Base-by-base conservation (phyloP, 495 filamentous ascomycete genomes). In the Neurospora sp. region DNA sequence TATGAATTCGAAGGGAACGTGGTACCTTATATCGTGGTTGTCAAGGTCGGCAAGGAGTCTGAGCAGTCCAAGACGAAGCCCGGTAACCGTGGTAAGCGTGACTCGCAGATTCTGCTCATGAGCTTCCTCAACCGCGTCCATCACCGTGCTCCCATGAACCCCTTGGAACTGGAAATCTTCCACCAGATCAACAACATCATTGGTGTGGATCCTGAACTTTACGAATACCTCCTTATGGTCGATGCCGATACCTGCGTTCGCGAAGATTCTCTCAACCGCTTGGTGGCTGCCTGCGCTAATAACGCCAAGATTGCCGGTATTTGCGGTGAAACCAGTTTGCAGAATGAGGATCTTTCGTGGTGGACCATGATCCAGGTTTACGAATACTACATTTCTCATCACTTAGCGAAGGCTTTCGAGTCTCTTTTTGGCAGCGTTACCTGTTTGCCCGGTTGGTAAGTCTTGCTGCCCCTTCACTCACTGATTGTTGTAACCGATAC, bases 291-390 rank as follows among this genome's bases (percentile, higher is more conserved):
- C 43, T 99, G 94, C 83, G 92, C 92, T 71, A 94, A 97, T 78
- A 93, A 99, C 82, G 91, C 94, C 71, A 97, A 95, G 82, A 96
- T 99, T 84, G 94, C 93, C 48, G 96, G 96, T 77, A 97, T 99
- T 73, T 99, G 96, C 83, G 96, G 96, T 76, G 96, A 99, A 80
- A 99, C 96, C 5, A 96, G 92, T 85, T 86, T 98, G 73, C 92
- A 97, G 81, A 99, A 99, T 76, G 94, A 97, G 82, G 92, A 97
- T 76, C 85, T 90, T 28, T 94, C 90, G 76, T 98, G 94, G 94
- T 96, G 93, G 93, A 99, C 96, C 11, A 99, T 99, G 96, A 99
- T 99, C 79, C 96, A 99, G 82, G 96, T 98, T 73, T 98, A 98
- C 83, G 94, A 98, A 82, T 98, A 98, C 85, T 98, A 92, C 81